Conservation (phyloP, 2,329 filamentous ascomycete genomes). For the Neocucurbitaria cava region DNA sequence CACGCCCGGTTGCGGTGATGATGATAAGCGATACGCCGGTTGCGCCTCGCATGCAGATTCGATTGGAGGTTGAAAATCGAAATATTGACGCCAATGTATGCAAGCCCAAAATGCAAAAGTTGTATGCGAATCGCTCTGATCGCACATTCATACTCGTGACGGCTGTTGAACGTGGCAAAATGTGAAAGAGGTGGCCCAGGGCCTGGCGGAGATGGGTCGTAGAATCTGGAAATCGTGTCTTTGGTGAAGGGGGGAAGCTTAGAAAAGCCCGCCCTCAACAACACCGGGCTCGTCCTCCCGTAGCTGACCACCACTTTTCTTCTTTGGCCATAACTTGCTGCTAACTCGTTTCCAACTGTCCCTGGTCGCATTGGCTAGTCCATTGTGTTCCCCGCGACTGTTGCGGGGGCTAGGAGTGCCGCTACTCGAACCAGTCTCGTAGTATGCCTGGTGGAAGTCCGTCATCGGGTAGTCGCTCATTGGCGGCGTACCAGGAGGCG, state of each 20-base stretch:
- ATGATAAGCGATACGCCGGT: constrained; percentile 36
- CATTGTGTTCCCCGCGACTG: constrained; percentile 47
- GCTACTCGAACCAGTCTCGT: constrained; percentile 40
- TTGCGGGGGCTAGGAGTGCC: constrained; percentile 48
- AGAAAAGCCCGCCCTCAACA: constrained; percentile 47
- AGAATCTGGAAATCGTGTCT: not conserved
- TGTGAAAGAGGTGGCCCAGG: constrained; percentile 1
- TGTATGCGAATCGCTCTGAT: constrained; percentile 43
- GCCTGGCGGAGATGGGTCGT: not conserved
- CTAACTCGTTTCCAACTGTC: constrained; percentile 51
- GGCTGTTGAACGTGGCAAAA: constrained; percentile 24
- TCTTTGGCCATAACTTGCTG: constrained; percentile 51
- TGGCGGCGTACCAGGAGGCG: constrained; percentile 78
- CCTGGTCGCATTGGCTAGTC: constrained; percentile 44
- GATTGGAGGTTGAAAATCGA: constrained; percentile 20
- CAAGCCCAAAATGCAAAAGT: constrained; percentile 44
- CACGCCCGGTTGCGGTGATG: constrained; percentile 33
- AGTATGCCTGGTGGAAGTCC: constrained; percentile 46
- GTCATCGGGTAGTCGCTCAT: constrained; percentile 61
- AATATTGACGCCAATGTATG: constrained; percentile 41
- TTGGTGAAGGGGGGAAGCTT: constrained; percentile 1
- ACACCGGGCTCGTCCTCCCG: constrained; percentile 46
- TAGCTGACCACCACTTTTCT: constrained; percentile 46
- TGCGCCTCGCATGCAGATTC: constrained; percentile 39
- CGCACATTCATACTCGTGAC: constrained; percentile 43